phyloP scores from a whole-genome alignment of 495 filamentous ascomycete species.

The Cercophora scortea region DNA sequence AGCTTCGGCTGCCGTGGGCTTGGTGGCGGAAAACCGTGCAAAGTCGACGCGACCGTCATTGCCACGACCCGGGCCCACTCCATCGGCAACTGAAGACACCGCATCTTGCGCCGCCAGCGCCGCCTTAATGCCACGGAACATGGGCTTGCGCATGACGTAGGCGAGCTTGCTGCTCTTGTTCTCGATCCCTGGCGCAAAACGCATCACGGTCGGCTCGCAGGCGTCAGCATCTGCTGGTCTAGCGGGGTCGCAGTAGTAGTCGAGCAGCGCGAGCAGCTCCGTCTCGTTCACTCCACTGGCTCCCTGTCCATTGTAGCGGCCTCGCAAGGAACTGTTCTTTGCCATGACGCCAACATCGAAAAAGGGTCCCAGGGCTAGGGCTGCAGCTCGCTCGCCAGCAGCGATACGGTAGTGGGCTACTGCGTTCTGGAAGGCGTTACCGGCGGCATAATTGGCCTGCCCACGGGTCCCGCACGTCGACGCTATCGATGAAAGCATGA shows the following conservation, averaged over 20 bases:
- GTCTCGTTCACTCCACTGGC: background rate
- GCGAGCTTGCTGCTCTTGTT: background rate
- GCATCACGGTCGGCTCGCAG: background rate
- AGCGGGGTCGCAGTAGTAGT: background rate
- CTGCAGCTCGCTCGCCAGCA: constrained; percentile 17
- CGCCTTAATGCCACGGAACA: background rate
- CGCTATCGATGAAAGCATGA: background rate
- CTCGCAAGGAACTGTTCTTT: background rate
- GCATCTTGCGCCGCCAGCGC: too few relatives aligned
- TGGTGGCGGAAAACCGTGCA: background rate
- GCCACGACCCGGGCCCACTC: background rate
- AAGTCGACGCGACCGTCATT: background rate
- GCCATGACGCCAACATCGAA: constrained; percentile 22
- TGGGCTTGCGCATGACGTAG: background rate
- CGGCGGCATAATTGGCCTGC: constrained; percentile 45
- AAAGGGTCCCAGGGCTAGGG: constrained; percentile 40
- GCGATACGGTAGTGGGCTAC: constrained; percentile 28
- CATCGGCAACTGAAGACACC: background rate
- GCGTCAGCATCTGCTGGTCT: background rate
- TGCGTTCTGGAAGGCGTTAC: constrained; percentile 48
- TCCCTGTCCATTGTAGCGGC: background rate
- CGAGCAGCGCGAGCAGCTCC: background rate
- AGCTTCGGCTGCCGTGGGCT: background rate
- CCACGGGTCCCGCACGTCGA: background rate
- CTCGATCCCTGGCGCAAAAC: background rate